These are phyloP conservation scores for Baudoinia panamericana DNA, from an alignment of 495 filamentous ascomycete genomes.

Conservation along the genomic window DNA sequence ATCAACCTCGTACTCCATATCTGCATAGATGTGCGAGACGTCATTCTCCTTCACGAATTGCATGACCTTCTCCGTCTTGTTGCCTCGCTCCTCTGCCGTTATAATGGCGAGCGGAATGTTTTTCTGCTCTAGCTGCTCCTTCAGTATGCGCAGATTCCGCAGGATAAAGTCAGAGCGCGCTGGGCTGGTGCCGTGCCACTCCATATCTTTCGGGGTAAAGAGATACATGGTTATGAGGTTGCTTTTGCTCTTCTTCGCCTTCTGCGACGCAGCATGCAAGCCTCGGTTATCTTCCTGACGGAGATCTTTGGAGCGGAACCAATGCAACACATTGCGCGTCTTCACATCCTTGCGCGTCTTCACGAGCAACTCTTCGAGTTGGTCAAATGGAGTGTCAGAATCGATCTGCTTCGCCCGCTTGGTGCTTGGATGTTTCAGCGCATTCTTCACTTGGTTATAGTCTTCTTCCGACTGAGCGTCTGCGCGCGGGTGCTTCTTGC, in stretches of 20 bases:
- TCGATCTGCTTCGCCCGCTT: slow-evolving; percentile 36
- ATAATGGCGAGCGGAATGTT: slow-evolving; percentile 32
- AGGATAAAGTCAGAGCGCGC: slow-evolving; percentile 34
- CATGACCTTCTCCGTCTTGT: slow-evolving; percentile 26
- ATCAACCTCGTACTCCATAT: slow-evolving; percentile 50
- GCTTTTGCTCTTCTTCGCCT: slow-evolving; percentile 20
- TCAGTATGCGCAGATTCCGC: slow-evolving; percentile 29
- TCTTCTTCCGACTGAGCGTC: slow-evolving; percentile 19
- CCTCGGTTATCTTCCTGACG: slow-evolving; percentile 34
- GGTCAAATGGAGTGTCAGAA: slow-evolving; percentile 24
- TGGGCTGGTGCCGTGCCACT: slow-evolving; percentile 33
- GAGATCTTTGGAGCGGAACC: slow-evolving; percentile 34
- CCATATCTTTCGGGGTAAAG: slow-evolving; percentile 28
- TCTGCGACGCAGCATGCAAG: slow-evolving; percentile 30
- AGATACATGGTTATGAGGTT: slow-evolving; percentile 31
- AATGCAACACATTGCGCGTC: slow-evolving; percentile 27
- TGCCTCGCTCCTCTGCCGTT: slow-evolving; percentile 24
- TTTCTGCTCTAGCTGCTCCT: slow-evolving; percentile 29
- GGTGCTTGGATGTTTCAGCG: slow-evolving; percentile 30
- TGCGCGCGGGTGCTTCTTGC: slow-evolving; percentile 18
- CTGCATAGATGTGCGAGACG: slow-evolving; percentile 37
- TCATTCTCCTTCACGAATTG: slow-evolving; percentile 31
- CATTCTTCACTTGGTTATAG: slow-evolving; percentile 14
- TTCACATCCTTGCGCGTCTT: slow-evolving; percentile 20
- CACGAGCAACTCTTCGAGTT: slow-evolving; percentile 23